Percentiles rank a stretch among this genome's conserved stretches.
These are phyloP conservation scores for Alopecurus myosuroides DNA, from an alignment of 176 grass and related monocot genomes.

Conservation along the genomic window DNA sequence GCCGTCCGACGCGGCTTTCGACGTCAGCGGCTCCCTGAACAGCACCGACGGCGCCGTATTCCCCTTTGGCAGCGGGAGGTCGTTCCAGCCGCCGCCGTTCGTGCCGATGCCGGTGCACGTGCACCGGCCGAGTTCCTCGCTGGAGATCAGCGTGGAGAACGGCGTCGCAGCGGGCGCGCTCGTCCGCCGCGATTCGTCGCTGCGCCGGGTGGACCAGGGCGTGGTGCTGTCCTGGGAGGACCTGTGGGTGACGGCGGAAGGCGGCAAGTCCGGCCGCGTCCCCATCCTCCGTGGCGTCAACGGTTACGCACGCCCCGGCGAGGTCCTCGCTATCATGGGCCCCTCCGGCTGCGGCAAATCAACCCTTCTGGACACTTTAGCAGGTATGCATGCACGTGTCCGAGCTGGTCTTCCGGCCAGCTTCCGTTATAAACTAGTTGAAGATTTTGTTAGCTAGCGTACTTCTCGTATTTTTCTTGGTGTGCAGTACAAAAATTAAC, in stretches of 20 bases:
- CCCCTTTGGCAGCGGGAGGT: constrained; percentile 45
- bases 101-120: too few relatives aligned
- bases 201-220: constrained; percentile 33
- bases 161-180: too few relatives aligned
- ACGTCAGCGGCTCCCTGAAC: neutral
- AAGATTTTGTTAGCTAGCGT: neutral
- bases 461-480: neutral
- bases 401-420: neutral
- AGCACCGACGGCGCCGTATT: constrained; percentile 40
- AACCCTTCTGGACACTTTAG: constrained; percentile 80
- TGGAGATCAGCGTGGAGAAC: too few relatives aligned
- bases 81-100: too few relatives aligned
- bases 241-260: constrained; percentile 56
- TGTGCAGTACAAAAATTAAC: neutral
- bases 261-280: too few relatives aligned
- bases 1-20: neutral
- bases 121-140: too few relatives aligned
- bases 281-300: constrained; percentile 65
- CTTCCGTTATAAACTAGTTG: neutral
- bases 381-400: constrained; percentile 37
- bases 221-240: constrained; percentile 73
- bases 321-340: constrained; percentile 87
- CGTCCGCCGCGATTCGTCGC: constrained; percentile 25
- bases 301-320: constrained; percentile 59
- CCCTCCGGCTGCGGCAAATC: constrained; percentile 96